Conservation (phyloP, 805 yeast genomes). For the Ogataea saltuana region DNA sequence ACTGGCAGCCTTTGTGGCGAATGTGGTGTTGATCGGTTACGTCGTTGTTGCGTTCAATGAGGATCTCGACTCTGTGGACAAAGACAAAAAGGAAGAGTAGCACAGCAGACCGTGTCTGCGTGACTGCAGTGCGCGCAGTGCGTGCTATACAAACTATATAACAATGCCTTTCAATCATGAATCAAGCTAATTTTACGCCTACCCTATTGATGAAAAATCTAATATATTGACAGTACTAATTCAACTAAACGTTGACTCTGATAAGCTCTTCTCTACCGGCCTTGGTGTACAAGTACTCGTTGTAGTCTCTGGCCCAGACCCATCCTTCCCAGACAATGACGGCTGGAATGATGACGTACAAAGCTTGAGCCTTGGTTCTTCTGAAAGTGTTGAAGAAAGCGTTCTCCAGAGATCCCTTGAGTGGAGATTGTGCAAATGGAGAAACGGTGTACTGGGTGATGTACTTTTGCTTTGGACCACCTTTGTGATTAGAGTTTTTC, state of each 20-base stretch:
- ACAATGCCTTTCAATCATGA: too few relatives aligned
- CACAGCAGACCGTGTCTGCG: too few relatives aligned
- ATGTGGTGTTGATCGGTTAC: slow-evolving; percentile 70
- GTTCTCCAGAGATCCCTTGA: slow-evolving; percentile 81
- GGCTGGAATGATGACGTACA: slow-evolving; percentile 77
- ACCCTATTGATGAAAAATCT: slow-evolving; percentile 1
- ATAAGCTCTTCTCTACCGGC: slow-evolving; percentile 95
- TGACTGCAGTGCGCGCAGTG: too few relatives aligned
- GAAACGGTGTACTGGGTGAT: slow-evolving; percentile 87
- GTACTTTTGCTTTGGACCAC: slow-evolving; percentile 82
- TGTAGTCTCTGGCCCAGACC: slow-evolving; percentile 85
- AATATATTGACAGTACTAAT: slow-evolving; percentile 5
- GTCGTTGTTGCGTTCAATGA: slow-evolving; percentile 75
- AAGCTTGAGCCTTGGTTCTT: slow-evolving; percentile 83
- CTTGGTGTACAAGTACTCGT: slow-evolving; percentile 93
- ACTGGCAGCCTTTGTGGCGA: slow-evolving; percentile 74
- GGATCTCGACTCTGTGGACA: slow-evolving; percentile 41
- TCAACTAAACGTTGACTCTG: slow-evolving; percentile 45
- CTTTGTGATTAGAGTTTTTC: too few relatives aligned
- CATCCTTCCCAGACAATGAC: slow-evolving; percentile 82
- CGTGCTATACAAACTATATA: too few relatives aligned
- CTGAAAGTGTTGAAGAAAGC: slow-evolving; percentile 92
- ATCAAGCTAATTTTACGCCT: not conserved
- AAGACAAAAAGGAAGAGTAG: slow-evolving; percentile 39
- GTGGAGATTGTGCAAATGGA: slow-evolving; percentile 90